A percentile compares a stretch with the other conserved stretches of the same genome.
These are phyloP conservation scores for Pholiota conissans DNA, from an alignment of 768 basidiomycete genomes.

Conservation along the genomic window DNA sequence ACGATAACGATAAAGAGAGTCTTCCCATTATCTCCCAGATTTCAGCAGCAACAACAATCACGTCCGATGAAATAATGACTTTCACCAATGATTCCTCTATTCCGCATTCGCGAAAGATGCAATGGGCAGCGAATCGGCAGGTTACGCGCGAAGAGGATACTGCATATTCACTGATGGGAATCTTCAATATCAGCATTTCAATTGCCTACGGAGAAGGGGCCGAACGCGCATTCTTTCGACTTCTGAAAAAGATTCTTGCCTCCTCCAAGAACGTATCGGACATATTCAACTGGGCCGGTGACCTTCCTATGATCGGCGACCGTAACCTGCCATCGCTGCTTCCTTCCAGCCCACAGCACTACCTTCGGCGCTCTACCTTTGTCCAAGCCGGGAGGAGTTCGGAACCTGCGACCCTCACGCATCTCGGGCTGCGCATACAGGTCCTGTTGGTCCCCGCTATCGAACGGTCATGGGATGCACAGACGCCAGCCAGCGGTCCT, in stretches of 20 bases:
- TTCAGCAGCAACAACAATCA: neutral
- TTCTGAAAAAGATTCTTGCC: neutral
- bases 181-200: neutral
- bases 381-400: neutral
- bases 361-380: neutral
- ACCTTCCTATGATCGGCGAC: neutral
- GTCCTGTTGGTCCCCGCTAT: neutral
- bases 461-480: neutral
- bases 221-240: neutral
- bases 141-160: neutral
- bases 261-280: neutral
- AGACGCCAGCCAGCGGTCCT: neutral
- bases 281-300: neutral
- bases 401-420: neutral
- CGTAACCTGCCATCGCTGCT: neutral
- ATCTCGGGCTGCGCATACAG: neutral
- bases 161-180: neutral
- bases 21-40: neutral
- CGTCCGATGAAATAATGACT: neutral
- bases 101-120: neutral
- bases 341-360: neutral
- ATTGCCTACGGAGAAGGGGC: neutral
- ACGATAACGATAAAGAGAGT: neutral
- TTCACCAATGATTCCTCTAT: neutral
- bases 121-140: neutral